Base-by-base conservation (phyloP, 352 stramenopile species). In the Peronosclerospora sorghi region DNA sequence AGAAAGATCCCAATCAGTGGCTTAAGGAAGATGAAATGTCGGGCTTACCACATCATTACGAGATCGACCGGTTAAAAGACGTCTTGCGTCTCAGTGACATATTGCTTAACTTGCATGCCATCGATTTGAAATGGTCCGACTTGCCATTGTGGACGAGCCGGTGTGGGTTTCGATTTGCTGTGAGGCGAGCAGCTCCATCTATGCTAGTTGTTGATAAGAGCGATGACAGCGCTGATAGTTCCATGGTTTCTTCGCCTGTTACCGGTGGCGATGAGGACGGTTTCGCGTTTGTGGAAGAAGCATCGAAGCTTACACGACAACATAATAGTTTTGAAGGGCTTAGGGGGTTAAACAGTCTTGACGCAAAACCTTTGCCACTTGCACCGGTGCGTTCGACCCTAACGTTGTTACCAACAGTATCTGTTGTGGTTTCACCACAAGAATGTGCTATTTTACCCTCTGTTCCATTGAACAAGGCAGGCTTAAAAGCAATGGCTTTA, bases 241-340 rank as follows among this genome's bases (percentile, higher is more conserved):
- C 21, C 10, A 5, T 37, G 7, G 24, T 12, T 2, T 46, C 49
- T 21, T 7, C 59, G 24, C 43, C 55, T 8, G 50, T 47, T 46
- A 15, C 54, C 43, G 43, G 40, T 1, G 41, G 59, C 14, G 66
- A 82, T 45, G 77, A 87, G 40, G 74, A 90, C 28, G 74, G 74
- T 38, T 90, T 90, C 41, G 70, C 77, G 1, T 86, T 90, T 45
- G 67, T 90, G 5, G 77, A 90, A 64, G 77, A 86, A 48, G 66
- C 68, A 21, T 52, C 65, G 0, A 73, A 85, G 45, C 45, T 83
- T 17, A 51, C 68, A 5, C 59, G 73, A 27, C 55, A 70, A 7
- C 78, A 73, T 36, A 85, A 68, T 32, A 85, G 74, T 37, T 72
- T 89, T 52, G 71, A 67, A 9, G 68, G 67, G 21, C 52, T 57